These are phyloP conservation scores for Daldinia eschscholtzii DNA, from an alignment of 2,329 filamentous ascomycete genomes.

Conservation along the genomic window DNA sequence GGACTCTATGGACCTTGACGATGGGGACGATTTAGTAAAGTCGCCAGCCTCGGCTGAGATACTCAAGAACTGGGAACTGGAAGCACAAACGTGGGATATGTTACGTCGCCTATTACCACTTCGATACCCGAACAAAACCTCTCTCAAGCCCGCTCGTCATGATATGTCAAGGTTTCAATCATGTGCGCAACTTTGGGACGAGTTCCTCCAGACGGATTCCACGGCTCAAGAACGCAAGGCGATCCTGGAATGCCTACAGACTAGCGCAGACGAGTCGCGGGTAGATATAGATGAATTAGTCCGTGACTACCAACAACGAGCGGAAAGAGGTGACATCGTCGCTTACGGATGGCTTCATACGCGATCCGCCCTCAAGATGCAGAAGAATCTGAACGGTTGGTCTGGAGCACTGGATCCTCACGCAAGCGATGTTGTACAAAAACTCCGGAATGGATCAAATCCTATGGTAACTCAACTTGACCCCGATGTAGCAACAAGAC, in stretches of 20 bases:
- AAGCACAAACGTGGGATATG: conserved; percentile 92
- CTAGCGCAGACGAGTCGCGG: conserved; percentile 73
- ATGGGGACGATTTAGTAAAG: conserved; percentile 56
- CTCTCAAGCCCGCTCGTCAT: conserved; percentile 54
- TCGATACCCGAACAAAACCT: conserved; percentile 65
- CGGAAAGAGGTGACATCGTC: conserved; percentile 84
- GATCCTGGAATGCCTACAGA: conserved; percentile 88
- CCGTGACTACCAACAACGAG: conserved; percentile 78
- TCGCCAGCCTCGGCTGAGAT: conserved; percentile 55
- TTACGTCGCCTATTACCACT: conserved; percentile 79
- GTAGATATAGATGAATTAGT: conserved; percentile 82
- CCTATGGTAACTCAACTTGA: conserved; percentile 88
- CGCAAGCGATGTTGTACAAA: conserved; percentile 67
- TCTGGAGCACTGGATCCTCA: conserved; percentile 74
- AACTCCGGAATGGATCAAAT: conserved; percentile 68
- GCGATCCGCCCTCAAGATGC: conserved; percentile 86
- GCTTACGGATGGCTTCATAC: conserved; percentile 94
- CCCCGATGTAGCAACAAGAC: conserved; percentile 87
- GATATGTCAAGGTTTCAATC: conserved; percentile 49
- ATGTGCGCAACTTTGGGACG: conserved; percentile 66
- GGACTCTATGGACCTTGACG: conserved; percentile 69
- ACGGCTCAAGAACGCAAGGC: conserved; percentile 82
- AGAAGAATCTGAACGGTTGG: conserved; percentile 82
- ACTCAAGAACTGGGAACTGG: conserved; percentile 78
- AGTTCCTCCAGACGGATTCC: conserved; percentile 80